Conservation (phyloP, 331 rosid species). For the Phaseolus coccineus region DNA sequence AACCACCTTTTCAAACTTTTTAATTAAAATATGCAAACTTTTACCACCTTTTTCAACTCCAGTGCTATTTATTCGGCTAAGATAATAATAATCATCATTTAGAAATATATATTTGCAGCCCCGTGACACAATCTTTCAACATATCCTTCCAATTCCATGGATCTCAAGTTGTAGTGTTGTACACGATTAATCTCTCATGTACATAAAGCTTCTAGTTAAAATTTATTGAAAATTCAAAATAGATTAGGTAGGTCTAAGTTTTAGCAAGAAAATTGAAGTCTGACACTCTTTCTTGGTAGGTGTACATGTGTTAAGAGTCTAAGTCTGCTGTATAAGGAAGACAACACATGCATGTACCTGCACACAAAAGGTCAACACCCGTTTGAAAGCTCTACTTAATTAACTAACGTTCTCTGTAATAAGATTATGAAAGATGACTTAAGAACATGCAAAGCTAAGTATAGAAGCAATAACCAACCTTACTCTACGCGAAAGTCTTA, state of each 20-base stretch:
- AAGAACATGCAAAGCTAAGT: background rate
- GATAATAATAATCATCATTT: no score
- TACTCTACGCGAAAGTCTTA: background rate
- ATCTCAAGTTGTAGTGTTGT: background rate
- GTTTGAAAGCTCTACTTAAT: background rate
- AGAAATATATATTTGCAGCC: no score
- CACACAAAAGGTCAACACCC: background rate
- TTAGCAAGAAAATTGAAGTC: background rate
- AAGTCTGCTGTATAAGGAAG: background rate
- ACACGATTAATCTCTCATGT: background rate
- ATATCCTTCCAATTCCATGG: background rate
- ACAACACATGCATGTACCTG: background rate
- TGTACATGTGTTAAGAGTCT: background rate
- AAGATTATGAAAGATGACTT: background rate
- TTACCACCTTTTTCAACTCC: background rate
- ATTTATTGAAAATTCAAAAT: constrained; percentile 13
- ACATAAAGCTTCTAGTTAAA: background rate
- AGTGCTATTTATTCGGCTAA: no score
- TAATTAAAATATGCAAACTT: background rate
- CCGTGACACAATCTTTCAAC: no score
- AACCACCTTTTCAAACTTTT: background rate
- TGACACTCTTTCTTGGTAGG: background rate
- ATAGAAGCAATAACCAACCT: background rate
- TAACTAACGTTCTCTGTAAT: background rate
- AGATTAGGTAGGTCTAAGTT: background rate